Percentiles rank a stretch among this genome's conserved stretches.
Evolutionary conservation across 768 basidiomycete species (phyloP).

Genomic region (Russula vinacea): DNA sequence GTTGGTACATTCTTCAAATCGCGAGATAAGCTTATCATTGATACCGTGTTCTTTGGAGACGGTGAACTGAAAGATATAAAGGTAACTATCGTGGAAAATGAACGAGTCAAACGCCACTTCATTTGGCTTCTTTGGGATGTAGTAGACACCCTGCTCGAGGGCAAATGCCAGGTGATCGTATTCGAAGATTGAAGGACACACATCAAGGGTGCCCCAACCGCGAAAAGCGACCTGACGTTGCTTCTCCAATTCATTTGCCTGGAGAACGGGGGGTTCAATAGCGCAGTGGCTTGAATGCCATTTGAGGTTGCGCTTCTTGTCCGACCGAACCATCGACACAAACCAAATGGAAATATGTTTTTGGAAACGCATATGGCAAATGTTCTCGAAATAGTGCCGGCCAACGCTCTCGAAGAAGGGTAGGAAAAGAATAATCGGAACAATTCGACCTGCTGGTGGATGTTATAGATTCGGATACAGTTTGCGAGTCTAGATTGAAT

Average conservation of each 20-base stretch:
- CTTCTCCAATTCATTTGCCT: not conserved
- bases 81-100: not conserved
- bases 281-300: not conserved
- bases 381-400: not conserved
- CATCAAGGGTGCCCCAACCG: not conserved
- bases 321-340: not conserved
- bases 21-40: not conserved
- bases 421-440: not conserved
- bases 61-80: not conserved
- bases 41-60: not conserved
- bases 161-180: not conserved
- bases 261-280: too few species aligned
- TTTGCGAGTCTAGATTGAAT: not conserved
- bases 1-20: not conserved
- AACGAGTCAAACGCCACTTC: not conserved
- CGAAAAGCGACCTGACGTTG: not conserved
- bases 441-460: not conserved
- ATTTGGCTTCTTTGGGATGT: not conserved
- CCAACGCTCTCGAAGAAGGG: not conserved
- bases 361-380: not conserved
- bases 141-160: not conserved
- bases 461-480: not conserved
- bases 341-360: not conserved
- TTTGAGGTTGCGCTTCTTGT: not conserved
- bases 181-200: not conserved